Percentiles rank a stretch among this genome's conserved stretches.
These are phyloP conservation scores for Metschnikowia arizonensis DNA, from an alignment of 805 yeast genomes.

Conservation along the genomic window DNA sequence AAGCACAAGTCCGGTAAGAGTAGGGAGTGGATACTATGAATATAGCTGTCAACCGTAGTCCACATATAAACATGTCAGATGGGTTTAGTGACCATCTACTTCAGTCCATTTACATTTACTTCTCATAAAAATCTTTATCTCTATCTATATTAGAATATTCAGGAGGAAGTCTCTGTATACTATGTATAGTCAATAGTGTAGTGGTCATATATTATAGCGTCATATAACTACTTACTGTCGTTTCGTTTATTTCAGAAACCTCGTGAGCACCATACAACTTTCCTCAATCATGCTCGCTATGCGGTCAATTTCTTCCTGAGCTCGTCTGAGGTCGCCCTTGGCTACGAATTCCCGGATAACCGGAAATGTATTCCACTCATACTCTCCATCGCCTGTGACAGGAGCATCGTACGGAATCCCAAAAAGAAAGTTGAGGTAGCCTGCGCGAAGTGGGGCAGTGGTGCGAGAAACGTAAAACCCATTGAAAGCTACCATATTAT, in stretches of 20 bases:
- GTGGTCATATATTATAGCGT: neutral
- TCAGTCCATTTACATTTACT: too few species aligned
- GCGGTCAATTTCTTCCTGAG: conserved; percentile 49
- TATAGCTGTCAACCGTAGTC: too few species aligned
- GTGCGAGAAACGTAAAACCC: conserved; percentile 45
- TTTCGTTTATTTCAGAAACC: neutral
- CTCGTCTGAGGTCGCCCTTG: conserved; percentile 45
- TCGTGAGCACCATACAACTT: conserved; percentile 14
- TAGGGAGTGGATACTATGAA: too few species aligned
- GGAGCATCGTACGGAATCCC: conserved; percentile 68
- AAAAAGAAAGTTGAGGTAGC: conserved; percentile 62
- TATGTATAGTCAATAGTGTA: too few species aligned
- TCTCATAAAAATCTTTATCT: too few species aligned
- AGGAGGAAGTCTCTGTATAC: too few species aligned
- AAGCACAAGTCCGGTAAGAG: too few species aligned
- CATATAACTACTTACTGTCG: too few species aligned
- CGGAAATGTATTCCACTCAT: conserved; percentile 69
- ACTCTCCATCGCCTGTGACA: conserved; percentile 24
- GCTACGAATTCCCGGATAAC: conserved; percentile 64
- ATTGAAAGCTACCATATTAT: conserved; percentile 55
- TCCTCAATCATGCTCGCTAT: conserved; percentile 30
- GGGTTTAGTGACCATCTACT: too few species aligned
- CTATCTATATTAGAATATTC: too few species aligned
- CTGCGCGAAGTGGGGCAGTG: conserved; percentile 50
- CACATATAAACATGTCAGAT: too few species aligned